phyloP scores from a whole-genome alignment of 2,329 filamentous ascomycete genomes.

The Xylogone sp. region DNA sequence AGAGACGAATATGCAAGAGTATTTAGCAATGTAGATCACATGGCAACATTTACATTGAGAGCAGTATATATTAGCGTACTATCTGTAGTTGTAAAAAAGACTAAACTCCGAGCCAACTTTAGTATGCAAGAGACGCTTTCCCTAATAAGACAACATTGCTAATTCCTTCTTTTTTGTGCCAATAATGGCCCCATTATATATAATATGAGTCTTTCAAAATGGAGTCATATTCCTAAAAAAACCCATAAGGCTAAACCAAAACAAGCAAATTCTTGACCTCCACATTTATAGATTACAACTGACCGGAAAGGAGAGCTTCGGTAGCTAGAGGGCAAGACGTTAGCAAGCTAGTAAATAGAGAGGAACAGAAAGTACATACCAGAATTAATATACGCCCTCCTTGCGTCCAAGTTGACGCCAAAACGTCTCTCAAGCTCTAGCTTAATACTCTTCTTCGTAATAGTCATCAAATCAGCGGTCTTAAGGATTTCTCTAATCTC shows the following conservation, averaged over 20 bases:
- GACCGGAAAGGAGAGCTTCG: constrained; percentile 73
- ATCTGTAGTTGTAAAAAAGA: not conserved
- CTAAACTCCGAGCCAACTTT: not conserved
- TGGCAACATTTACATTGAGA: no score
- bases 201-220: not conserved
- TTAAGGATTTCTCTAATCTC: constrained; percentile 93
- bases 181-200: not conserved
- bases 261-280: not conserved
- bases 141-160: not conserved
- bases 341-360: constrained; percentile 17
- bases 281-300: constrained; percentile 48
- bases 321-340: constrained; percentile 55
- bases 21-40: no score
- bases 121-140: not conserved
- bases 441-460: constrained; percentile 99
- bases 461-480: constrained; percentile 91
- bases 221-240: constrained; percentile 1
- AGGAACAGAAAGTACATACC: constrained; percentile 52
- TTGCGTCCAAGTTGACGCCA: constrained; percentile 78
- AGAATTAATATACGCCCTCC: constrained; percentile 90
- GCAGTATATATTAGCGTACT: no score
- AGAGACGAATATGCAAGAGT: no score
- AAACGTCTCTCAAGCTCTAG: constrained; percentile 88
- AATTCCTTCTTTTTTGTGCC: not conserved
- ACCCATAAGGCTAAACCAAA: not conserved